Evolutionary conservation across 768 basidiomycete species (phyloP).

Genomic region (Collybia sordida): DNA sequence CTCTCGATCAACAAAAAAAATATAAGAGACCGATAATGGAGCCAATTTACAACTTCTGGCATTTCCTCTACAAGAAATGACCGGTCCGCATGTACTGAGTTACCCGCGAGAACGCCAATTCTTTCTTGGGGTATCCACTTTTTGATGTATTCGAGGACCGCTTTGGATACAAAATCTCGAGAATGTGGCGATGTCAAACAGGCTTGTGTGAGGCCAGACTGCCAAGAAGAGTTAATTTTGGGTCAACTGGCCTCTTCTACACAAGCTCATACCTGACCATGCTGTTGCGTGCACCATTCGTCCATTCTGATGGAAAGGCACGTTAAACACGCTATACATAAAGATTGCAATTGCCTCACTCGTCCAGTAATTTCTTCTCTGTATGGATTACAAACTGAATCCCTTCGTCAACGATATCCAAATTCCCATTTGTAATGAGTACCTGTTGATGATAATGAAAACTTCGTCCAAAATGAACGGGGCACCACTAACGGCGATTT

Average conservation of each 20-base stretch:
- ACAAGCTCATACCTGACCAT: constrained; percentile 56
- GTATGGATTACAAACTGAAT: constrained; percentile 74
- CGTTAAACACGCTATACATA: not conserved
- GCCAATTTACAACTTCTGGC: constrained; percentile 76
- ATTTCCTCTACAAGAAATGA: constrained; percentile 74
- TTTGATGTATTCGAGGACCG: constrained; percentile 77
- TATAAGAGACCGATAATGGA: constrained; percentile 69
- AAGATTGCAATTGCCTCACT: constrained; percentile 38
- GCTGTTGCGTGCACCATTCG: constrained; percentile 84
- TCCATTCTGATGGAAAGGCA: constrained; percentile 60
- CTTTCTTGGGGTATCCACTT: constrained; percentile 74
- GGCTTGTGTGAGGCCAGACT: constrained; percentile 83
- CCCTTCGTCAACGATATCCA: constrained; percentile 80
- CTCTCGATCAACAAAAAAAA: not conserved
- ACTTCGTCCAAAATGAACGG: not conserved
- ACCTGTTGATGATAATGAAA: constrained; percentile 44
- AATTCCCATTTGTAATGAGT: constrained; percentile 82
- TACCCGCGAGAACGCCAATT: constrained; percentile 79
- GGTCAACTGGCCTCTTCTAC: not conserved
- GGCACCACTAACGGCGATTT: constrained; percentile 61
- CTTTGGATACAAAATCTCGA: constrained; percentile 54
- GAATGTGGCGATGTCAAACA: constrained; percentile 73
- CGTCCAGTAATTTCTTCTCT: constrained; percentile 67
- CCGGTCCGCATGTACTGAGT: constrained; percentile 81
- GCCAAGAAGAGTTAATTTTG: not conserved